Evolutionary conservation across 306 rosid species (phyloP).

Genomic region (Vachellia collinsii): DNA sequence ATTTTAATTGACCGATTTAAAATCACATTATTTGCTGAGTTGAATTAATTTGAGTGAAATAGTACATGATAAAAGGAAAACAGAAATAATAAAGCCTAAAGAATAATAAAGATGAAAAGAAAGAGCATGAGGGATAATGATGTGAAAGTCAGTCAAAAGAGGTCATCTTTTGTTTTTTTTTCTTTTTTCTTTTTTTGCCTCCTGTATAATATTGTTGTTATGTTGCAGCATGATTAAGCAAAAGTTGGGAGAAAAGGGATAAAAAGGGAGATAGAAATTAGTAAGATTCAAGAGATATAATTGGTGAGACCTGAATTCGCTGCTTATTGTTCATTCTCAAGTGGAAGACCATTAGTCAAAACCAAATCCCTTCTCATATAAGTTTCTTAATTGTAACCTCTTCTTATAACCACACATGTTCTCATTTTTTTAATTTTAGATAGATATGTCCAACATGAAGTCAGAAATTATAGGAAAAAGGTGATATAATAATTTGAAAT

Average conservation of each 20-base stretch:
- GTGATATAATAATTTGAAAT: background rate
- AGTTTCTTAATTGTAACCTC: conserved; percentile 31
- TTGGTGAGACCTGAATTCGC: conserved; percentile 13
- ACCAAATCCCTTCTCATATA: conserved; percentile 10
- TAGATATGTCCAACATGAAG: background rate
- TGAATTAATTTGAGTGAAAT: background rate
- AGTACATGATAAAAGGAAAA: background rate
- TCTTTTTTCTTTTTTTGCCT: too few relatives aligned
- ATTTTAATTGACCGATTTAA: background rate
- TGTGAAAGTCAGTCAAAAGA: conserved; percentile 26
- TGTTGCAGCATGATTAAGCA: conserved; percentile 29
- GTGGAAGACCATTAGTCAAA: conserved; percentile 46
- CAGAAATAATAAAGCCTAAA: too few relatives aligned
- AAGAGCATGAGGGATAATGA: background rate
- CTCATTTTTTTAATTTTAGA: background rate
- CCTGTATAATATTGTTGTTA: background rate
- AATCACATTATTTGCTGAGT: background rate
- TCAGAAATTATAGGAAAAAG: background rate
- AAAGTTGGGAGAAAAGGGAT: conserved; percentile 24
- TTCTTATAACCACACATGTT: background rate
- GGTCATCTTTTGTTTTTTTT: background rate
- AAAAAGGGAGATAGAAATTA: conserved; percentile 26
- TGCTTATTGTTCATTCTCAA: conserved; percentile 12
- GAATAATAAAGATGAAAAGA: background rate
- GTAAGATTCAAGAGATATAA: conserved; percentile 19